phyloP scores from a whole-genome alignment of 2,329 filamentous ascomycete species.

The Sporothrix protearum region DNA sequence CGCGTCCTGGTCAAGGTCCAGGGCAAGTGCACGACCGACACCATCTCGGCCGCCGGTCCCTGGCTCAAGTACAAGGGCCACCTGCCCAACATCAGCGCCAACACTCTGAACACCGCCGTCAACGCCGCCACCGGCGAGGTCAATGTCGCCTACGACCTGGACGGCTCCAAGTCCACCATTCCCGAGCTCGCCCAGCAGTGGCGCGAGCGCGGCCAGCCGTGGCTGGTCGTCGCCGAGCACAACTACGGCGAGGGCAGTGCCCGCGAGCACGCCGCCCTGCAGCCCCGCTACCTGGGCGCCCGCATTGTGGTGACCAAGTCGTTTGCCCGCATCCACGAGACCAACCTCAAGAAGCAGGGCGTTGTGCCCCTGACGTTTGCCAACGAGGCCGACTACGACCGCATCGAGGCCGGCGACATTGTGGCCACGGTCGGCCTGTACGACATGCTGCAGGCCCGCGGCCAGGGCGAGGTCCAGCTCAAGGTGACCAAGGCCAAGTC shows the following conservation, averaged over 20 bases:
- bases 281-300: slow-evolving; percentile 79
- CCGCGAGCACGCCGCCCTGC: slow-evolving; percentile 81
- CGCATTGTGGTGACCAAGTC: slow-evolving; percentile 75
- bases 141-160: slow-evolving; percentile 84
- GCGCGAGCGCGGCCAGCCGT: slow-evolving; percentile 70
- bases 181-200: slow-evolving; percentile 82
- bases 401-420: slow-evolving; percentile 75
- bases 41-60: slow-evolving; percentile 92
- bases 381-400: slow-evolving; percentile 82
- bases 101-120: slow-evolving; percentile 92
- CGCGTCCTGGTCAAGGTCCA: slow-evolving; percentile 93
- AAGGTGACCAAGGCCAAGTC: slow-evolving; percentile 58
- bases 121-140: slow-evolving; percentile 91
- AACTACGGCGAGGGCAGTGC: slow-evolving; percentile 90
- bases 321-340: slow-evolving; percentile 89
- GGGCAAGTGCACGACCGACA: slow-evolving; percentile 98
- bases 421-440: slow-evolving; percentile 79
- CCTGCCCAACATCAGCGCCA: slow-evolving; percentile 93
- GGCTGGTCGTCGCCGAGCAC: slow-evolving; percentile 95
- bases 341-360: slow-evolving; percentile 94
- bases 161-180: slow-evolving; percentile 71
- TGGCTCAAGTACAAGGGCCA: slow-evolving; percentile 99
- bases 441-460: slow-evolving; percentile 73
- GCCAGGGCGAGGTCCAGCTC: slow-evolving; percentile 72
- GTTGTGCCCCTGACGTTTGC: slow-evolving; percentile 91